These are phyloP conservation scores for Lojkania enalia DNA, from an alignment of 2,329 filamentous ascomycete species.

Conservation along the genomic window DNA sequence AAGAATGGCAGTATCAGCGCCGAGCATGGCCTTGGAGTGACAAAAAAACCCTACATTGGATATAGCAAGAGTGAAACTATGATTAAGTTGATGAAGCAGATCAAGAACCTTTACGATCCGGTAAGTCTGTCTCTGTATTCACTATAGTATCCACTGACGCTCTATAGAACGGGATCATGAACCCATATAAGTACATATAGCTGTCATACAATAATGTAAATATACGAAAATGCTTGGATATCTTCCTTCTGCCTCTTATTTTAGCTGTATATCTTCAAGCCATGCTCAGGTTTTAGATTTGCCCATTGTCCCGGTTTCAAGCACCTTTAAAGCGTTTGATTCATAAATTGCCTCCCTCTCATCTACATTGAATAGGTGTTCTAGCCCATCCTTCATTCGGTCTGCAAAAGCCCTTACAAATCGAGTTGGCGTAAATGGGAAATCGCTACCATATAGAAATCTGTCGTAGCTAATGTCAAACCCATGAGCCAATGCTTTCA, in stretches of 20 bases:
- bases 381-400: constrained; percentile 49
- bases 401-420: constrained; percentile 44
- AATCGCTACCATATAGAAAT: constrained; percentile 59
- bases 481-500: constrained; percentile 52
- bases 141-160: constrained; percentile 18
- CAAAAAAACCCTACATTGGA: constrained; percentile 93
- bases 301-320: constrained; percentile 20
- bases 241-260: background rate
- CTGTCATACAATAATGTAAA: background rate
- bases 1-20: constrained; percentile 92
- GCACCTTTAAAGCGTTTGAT: constrained; percentile 43
- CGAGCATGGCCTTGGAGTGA: constrained; percentile 90
- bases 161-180: constrained; percentile 91
- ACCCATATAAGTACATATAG: constrained; percentile 93
- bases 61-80: constrained; percentile 90
- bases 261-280: no score
- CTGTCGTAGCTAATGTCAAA: constrained; percentile 43
- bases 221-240: background rate
- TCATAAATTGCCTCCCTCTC: constrained; percentile 45
- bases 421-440: constrained; percentile 51
- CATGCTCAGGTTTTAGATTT: background rate
- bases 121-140: constrained; percentile 58
- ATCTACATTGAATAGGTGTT: constrained; percentile 40
- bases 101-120: constrained; percentile 93
- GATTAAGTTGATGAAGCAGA: constrained; percentile 88